A percentile compares a stretch with the other conserved stretches of the same genome.
Conservation (phyloP, 2,329 filamentous ascomycete species). For the Talaromyces marneffei region DNA sequence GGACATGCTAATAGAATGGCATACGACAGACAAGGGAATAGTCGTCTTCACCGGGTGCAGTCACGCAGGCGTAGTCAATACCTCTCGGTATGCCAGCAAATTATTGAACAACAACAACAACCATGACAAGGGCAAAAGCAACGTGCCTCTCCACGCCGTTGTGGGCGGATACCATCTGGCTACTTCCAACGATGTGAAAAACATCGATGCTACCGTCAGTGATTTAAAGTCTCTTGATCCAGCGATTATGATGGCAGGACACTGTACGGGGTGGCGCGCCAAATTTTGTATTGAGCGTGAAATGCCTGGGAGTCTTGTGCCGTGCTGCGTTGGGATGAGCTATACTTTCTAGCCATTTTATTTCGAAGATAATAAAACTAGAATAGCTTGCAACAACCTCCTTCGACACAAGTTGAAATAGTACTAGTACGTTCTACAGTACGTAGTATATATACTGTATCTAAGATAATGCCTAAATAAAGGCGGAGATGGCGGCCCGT, state of each 20-base stretch:
- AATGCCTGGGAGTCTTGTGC: slow-evolving; percentile 47
- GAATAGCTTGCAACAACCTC: not conserved
- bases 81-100: slow-evolving; percentile 42
- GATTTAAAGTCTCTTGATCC: slow-evolving; percentile 46
- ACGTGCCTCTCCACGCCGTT: slow-evolving; percentile 44
- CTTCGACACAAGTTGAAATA: not conserved
- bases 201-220: slow-evolving; percentile 42
- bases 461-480: too few species aligned
- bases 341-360: slow-evolving; percentile 27
- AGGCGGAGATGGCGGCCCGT: not conserved
- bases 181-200: slow-evolving; percentile 36
- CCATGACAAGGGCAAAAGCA: slow-evolving; percentile 9
- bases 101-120: slow-evolving; percentile 23
- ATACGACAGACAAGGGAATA: slow-evolving; percentile 42
- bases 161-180: slow-evolving; percentile 53
- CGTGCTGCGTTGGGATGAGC: slow-evolving; percentile 47
- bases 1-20: not conserved
- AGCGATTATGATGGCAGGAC: slow-evolving; percentile 48
- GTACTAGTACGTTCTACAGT: too few species aligned
- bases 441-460: too few species aligned
- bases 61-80: slow-evolving; percentile 52
- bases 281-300: slow-evolving; percentile 49
- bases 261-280: slow-evolving; percentile 53
- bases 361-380: not conserved
- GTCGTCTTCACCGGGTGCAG: slow-evolving; percentile 54